Conservation (phyloP, 176 grass and related monocot species). For the Oryza officinalis region DNA sequence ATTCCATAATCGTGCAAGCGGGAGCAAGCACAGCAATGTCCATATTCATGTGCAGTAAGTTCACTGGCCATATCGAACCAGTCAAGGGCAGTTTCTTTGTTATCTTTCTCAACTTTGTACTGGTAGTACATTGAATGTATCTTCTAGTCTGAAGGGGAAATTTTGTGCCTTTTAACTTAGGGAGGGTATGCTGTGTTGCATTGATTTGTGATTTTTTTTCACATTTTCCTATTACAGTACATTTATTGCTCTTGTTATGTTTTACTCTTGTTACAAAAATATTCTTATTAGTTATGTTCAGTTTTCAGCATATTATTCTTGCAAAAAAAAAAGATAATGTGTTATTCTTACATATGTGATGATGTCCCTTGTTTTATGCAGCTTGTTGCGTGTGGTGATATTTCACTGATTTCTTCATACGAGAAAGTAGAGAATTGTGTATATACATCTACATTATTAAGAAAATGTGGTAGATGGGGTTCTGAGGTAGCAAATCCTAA, state of each 20-base stretch:
- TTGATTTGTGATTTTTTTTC: neutral
- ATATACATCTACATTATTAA: constrained; percentile 86
- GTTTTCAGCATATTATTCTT: neutral
- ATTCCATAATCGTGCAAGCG: neutral
- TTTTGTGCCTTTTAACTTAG: neutral
- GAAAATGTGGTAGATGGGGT: constrained; percentile 60
- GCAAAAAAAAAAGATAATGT: too few species aligned
- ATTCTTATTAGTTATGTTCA: neutral
- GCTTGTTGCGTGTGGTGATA: constrained; percentile 84
- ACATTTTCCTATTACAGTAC: neutral
- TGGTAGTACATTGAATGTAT: neutral
- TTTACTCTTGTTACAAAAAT: neutral
- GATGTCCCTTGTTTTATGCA: constrained; percentile 33
- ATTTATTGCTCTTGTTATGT: neutral
- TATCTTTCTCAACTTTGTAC: neutral
- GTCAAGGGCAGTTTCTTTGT: neutral
- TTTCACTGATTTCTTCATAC: constrained; percentile 87
- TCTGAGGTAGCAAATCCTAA: constrained; percentile 47
- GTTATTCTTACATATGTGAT: neutral
- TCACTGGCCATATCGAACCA: neutral
- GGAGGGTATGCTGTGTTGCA: neutral
- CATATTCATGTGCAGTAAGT: neutral
- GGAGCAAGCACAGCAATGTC: neutral
- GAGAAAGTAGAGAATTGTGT: constrained; percentile 95
- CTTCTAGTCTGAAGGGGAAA: neutral